Percentiles rank a stretch among this genome's conserved stretches.
phyloP scores from a whole-genome alignment of 2,329 filamentous ascomycete genomes.

The Ilyonectria robusta region DNA sequence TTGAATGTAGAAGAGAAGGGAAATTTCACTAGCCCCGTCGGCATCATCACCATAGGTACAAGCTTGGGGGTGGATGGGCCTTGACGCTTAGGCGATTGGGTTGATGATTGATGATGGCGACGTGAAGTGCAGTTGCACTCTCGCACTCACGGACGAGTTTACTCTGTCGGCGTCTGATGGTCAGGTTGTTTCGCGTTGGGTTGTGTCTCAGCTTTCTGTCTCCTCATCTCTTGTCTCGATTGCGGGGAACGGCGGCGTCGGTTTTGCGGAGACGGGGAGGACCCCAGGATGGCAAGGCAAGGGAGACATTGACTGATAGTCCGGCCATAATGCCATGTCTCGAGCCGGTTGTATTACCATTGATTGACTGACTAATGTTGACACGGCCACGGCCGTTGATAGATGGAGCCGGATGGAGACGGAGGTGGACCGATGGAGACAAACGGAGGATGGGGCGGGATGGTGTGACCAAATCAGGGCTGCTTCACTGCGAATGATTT shows the following conservation, averaged over 20 bases:
- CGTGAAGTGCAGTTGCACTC: background rate
- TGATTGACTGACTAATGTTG: slow-evolving; percentile 11
- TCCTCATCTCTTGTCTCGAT: slow-evolving; percentile 19
- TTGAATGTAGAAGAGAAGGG: slow-evolving; percentile 8
- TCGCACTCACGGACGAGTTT: background rate
- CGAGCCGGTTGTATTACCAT: slow-evolving; percentile 11
- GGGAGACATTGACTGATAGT: background rate
- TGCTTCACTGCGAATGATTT: slow-evolving; percentile 2
- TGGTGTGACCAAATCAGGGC: slow-evolving; percentile 19
- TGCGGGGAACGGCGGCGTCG: slow-evolving; percentile 6
- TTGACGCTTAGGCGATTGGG: slow-evolving; percentile 8
- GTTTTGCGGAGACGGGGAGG: background rate
- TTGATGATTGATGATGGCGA: slow-evolving; percentile 9
- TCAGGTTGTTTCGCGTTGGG: slow-evolving; percentile 15
- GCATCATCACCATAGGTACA: slow-evolving; percentile 1
- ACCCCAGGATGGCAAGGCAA: background rate
- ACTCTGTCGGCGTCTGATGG: background rate
- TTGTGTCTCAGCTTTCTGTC: slow-evolving; percentile 7
- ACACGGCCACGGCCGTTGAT: background rate
- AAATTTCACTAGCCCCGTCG: slow-evolving; percentile 7
- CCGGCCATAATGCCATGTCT: background rate
- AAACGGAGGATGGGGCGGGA: slow-evolving; percentile 11
- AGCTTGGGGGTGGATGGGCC: background rate
- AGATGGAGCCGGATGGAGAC: slow-evolving; percentile 15
- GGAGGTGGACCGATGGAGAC: background rate